Evolutionary conservation across 129 eudicot genomes (phyloP).

Genomic region (Rutidosis leptorrhynchoides): DNA sequence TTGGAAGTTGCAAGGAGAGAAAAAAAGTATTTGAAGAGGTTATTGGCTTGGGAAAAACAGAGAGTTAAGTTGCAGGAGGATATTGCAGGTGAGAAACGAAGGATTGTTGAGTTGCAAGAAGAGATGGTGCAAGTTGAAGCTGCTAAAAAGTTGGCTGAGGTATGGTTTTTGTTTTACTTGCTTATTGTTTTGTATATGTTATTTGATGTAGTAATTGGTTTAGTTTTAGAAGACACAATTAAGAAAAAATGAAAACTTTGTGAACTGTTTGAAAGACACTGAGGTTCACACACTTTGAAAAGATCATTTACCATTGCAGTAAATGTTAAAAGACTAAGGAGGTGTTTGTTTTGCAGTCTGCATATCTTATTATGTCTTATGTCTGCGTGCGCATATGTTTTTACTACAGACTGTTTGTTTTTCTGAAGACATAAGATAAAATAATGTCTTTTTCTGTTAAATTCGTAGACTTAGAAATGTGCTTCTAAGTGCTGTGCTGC

Average conservation of each 20-base stretch:
- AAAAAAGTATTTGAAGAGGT: slow-evolving; percentile 77
- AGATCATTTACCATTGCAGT: slow-evolving; percentile 2
- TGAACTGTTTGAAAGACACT: slow-evolving; percentile 7
- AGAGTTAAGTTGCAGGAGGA: slow-evolving; percentile 86
- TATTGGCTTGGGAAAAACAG: slow-evolving; percentile 94
- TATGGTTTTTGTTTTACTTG: slow-evolving; percentile 25
- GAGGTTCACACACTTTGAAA: background rate
- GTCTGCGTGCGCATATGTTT: too few species aligned
- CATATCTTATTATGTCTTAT: too few species aligned
- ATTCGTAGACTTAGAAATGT: too few species aligned
- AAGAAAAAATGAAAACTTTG: background rate
- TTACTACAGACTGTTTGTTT: too few species aligned
- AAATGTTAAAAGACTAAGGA: background rate
- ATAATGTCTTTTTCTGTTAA: too few species aligned
- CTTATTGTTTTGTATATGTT: slow-evolving; percentile 8
- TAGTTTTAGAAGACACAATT: background rate
- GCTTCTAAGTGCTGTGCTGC: too few species aligned
- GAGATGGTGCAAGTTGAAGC: slow-evolving; percentile 57
- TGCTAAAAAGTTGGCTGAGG: slow-evolving; percentile 76
- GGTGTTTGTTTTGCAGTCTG: too few species aligned
- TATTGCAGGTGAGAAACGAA: slow-evolving; percentile 72
- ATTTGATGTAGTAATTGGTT: background rate
- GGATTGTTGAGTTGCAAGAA: slow-evolving; percentile 54
- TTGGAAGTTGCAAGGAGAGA: slow-evolving; percentile 93
- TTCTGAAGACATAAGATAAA: too few species aligned